phyloP scores from a whole-genome alignment of 2,329 filamentous ascomycete species.

The Helotiales sp. region DNA sequence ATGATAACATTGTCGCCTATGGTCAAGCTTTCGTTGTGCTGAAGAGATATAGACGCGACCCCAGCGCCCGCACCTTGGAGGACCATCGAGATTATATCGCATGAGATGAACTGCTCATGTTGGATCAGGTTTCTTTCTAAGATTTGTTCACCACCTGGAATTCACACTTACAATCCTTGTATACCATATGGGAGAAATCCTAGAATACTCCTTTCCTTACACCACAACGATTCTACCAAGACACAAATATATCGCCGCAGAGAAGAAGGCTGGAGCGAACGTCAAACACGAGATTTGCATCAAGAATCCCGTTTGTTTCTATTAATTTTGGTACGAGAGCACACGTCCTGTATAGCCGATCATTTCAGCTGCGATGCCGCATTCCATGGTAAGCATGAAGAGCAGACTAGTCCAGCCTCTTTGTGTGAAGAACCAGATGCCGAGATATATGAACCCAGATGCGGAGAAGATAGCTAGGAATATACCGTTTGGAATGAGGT shows the following conservation, averaged over 20 bases:
- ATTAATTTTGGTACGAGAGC: background rate
- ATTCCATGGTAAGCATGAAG: background rate
- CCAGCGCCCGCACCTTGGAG: slow-evolving; percentile 58
- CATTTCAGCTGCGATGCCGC: background rate
- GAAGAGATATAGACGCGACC: slow-evolving; percentile 34
- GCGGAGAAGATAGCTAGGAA: background rate
- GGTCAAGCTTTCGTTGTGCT: background rate
- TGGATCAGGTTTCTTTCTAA: too few species aligned
- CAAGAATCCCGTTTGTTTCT: background rate
- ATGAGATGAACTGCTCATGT: slow-evolving; percentile 25
- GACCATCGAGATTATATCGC: slow-evolving; percentile 55
- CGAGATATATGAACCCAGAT: background rate
- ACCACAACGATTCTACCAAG: slow-evolving; percentile 57
- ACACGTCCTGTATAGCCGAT: background rate
- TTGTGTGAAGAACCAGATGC: background rate
- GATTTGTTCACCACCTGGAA: too few species aligned
- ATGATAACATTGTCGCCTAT: background rate
- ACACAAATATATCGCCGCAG: slow-evolving; percentile 61
- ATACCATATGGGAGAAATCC: slow-evolving; percentile 41
- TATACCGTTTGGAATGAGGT: background rate
- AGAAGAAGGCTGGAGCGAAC: slow-evolving; percentile 49
- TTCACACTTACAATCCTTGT: background rate
- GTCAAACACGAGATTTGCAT: background rate
- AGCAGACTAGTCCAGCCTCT: background rate
- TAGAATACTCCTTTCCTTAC: slow-evolving; percentile 49